Evolutionary conservation across 805 yeast genomes (phyloP), one percentile per base, ranked within the genome.

Genomic region (Monosporozyma unispora): DNA sequence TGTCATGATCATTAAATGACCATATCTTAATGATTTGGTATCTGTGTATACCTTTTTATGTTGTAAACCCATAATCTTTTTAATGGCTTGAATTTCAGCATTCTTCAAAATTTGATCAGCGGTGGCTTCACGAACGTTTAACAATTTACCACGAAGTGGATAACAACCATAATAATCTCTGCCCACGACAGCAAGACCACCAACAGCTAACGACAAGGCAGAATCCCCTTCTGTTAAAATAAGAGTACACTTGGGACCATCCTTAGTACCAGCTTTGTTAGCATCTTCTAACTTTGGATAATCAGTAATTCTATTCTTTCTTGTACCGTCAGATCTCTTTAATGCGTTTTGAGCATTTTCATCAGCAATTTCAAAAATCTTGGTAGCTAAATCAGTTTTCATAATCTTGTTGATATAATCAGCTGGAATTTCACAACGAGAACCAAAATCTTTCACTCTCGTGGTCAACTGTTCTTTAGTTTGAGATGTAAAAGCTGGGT

Each of bases 1-100:
- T 6, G 99, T 89, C 98, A 93, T 93, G 64, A 93, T 89, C 98
- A 93, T 93, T 47, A 93, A 78, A 65, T 89, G 96, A 35, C 99
- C 99, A 63, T 93, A 93, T 65, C 99, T 80, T 54, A 93, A 72
- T 3, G 84, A 81, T 50, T 78, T 78, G 14, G 85, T 73, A 55
- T 82, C 84, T 19, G 81, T 82, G 63, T 93, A 93, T 41, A 73
- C 74, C 69, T 88, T 91, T 59, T 85, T 88, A 69, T 93, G 99
- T 66, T 90, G 96, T 49, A 93, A 73, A 19, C 99, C 99, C 73
- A 93, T 85, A 58, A 93, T 93, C 64, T 91, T 89, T 64, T 93
- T 93, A 60, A 93, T 78, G 3, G 97, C 96, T 66, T 88, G 91
- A 64, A 93, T 93, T 70, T 91, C 99, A 11, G 85, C 84, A 67